Conservation (phyloP, 2,329 filamentous ascomycete species). For the Xylaria sp. region DNA sequence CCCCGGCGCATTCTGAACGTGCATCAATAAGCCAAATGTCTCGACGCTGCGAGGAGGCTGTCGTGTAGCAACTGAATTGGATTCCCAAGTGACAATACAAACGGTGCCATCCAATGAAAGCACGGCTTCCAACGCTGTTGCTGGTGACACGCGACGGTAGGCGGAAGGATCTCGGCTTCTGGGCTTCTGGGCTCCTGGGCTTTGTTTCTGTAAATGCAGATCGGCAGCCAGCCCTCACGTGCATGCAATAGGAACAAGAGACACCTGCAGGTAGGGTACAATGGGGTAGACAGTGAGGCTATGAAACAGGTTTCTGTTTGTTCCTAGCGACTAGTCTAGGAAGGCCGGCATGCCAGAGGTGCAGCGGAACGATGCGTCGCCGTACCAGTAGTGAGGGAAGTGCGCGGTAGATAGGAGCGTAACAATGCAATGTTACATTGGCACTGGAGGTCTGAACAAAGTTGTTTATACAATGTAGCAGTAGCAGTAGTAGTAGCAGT, state of each 20-base stretch:
- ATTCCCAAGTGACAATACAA: slow-evolving; percentile 34
- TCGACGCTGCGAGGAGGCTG: slow-evolving; percentile 36
- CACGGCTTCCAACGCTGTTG: slow-evolving; percentile 10
- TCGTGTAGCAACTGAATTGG: slow-evolving; percentile 39
- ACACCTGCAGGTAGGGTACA: slow-evolving; percentile 13
- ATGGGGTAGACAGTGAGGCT: slow-evolving; percentile 24
- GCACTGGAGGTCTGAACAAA: too few species aligned
- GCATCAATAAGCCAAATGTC: slow-evolving; percentile 29
- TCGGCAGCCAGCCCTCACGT: slow-evolving; percentile 27
- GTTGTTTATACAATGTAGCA: too few species aligned
- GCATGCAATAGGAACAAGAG: slow-evolving; percentile 17
- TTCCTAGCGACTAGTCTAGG: not conserved
- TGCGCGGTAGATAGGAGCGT: not conserved
- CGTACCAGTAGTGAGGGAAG: not conserved
- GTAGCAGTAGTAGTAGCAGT: too few species aligned
- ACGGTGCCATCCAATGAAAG: slow-evolving; percentile 38
- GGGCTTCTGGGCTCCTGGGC: too few species aligned
- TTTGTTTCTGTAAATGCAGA: slow-evolving; percentile 25
- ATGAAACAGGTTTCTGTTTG: slow-evolving; percentile 26
- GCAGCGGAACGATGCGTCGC: slow-evolving; percentile 19
- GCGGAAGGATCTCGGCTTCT: slow-evolving; percentile 29
- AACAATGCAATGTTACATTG: not conserved
- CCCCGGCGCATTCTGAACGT: slow-evolving; percentile 28
- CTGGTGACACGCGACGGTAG: slow-evolving; percentile 33
- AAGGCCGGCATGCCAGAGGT: slow-evolving; percentile 16